A percentile compares a stretch with the other conserved stretches of the same genome.
Evolutionary conservation across 2,329 filamentous ascomycete genomes (phyloP).

Genomic region (Colletotrichum chrysophilum): DNA sequence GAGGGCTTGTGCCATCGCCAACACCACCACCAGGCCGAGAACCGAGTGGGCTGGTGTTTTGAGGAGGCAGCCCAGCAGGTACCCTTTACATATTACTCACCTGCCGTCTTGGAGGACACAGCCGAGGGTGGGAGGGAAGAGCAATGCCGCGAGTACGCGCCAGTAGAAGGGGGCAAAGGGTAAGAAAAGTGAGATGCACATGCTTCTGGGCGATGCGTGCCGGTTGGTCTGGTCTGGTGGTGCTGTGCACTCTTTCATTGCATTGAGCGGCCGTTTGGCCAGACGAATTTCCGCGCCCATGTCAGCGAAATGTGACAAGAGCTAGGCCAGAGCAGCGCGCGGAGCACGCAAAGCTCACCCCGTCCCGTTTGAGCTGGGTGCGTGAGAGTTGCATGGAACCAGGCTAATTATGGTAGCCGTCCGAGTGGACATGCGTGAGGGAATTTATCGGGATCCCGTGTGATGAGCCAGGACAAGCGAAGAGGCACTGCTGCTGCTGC

Average conservation of each 20-base stretch:
- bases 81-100: background rate
- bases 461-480: background rate
- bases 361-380: background rate
- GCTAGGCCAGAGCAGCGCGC: background rate
- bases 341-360: background rate
- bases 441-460: slow-evolving; percentile 17
- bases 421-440: slow-evolving; percentile 20
- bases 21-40: background rate
- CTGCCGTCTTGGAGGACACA: background rate
- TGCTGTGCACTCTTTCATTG: background rate
- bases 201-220: slow-evolving; percentile 2
- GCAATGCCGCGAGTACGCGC: slow-evolving; percentile 1
- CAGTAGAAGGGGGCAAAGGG: background rate
- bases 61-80: slow-evolving; percentile 13
- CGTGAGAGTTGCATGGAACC: slow-evolving; percentile 10
- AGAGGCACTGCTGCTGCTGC: background rate
- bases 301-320: slow-evolving; percentile 17
- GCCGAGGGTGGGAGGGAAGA: background rate
- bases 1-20: background rate
- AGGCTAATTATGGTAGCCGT: slow-evolving; percentile 16
- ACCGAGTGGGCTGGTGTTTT: background rate
- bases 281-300: background rate
- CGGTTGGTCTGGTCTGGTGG: background rate
- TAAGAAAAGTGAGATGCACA: slow-evolving; percentile 1
- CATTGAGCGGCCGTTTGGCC: background rate